phyloP scores from a whole-genome alignment of 345 rosid species.

The Rhizophora mangle region DNA sequence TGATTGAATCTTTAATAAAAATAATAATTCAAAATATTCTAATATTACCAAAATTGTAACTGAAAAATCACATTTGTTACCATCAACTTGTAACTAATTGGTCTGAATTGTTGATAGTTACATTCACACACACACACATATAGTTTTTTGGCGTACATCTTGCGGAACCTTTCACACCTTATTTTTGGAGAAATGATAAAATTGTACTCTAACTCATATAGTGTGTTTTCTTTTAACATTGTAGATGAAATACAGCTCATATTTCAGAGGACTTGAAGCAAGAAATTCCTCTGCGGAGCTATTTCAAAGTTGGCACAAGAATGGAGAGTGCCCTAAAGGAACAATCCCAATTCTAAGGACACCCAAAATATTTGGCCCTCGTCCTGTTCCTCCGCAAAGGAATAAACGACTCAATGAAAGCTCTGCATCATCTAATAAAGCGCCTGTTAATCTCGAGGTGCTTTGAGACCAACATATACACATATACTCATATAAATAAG shows the following conservation, averaged over 20 bases:
- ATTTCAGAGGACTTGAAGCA: neutral
- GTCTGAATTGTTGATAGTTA: no score
- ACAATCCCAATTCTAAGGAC: constrained; percentile 30
- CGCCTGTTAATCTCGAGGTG: constrained; percentile 11
- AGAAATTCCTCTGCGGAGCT: neutral
- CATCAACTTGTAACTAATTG: no score
- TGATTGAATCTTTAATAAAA: no score
- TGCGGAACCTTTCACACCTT: no score
- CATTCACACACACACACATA: no score
- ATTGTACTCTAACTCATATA: neutral
- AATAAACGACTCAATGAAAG: neutral
- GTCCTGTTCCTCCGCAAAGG: neutral
- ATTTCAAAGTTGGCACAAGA: constrained; percentile 18
- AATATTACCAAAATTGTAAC: no score
- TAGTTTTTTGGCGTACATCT: no score
- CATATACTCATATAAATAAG: neutral
- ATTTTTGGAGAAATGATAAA: neutral
- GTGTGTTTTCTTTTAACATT: neutral
- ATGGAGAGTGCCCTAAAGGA: constrained; percentile 31
- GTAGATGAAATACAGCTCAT: constrained; percentile 19
- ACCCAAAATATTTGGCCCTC: neutral
- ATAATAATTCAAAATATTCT: no score
- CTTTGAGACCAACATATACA: neutral
- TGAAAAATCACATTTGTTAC: no score
- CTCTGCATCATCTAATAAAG: no score